Evolutionary conservation across 169 alveolate genomes (phyloP).

Genomic region (Plasmodium gallinaceum): DNA sequence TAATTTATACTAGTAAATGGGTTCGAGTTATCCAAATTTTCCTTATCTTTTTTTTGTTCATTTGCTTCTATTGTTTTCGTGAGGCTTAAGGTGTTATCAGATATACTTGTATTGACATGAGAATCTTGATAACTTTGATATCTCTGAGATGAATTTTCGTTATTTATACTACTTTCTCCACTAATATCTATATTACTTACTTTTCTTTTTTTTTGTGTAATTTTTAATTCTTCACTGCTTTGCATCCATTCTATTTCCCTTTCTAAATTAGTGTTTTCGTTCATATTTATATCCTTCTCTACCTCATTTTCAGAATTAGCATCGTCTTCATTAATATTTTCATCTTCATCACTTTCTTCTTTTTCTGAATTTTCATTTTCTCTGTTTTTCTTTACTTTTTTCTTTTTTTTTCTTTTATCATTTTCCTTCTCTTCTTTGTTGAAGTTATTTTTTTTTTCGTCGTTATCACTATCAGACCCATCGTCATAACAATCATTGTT

Average conservation of each 20-base stretch:
- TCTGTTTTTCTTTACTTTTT: constrained; percentile 9
- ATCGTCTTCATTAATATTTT: not conserved
- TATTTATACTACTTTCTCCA: constrained; percentile 12
- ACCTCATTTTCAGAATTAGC: not conserved
- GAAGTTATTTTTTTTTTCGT: constrained; percentile 14
- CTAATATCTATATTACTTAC: not conserved
- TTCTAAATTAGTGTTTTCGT: not conserved
- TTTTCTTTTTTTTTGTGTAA: not conserved
- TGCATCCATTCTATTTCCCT: not conserved
- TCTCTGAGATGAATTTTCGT: constrained; percentile 5
- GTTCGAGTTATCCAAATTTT: constrained; percentile 1
- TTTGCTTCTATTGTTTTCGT: not conserved
- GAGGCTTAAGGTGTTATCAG: constrained; percentile 5
- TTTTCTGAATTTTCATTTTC: not conserved
- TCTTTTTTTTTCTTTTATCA: constrained; percentile 13
- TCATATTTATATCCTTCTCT: not conserved
- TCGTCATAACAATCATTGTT: not conserved
- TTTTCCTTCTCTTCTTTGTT: constrained; percentile 1
- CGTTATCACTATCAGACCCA: constrained; percentile 22
- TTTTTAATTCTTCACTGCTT: not conserved
- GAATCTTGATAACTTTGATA: constrained; percentile 37
- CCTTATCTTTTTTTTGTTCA: constrained; percentile 9
- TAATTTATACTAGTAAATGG: constrained; percentile 44
- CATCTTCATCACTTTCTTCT: not conserved
- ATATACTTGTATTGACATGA: constrained; percentile 34